Evolutionary conservation across 257 asterid genomes (phyloP).

Genomic region (Prunella vulgaris): DNA sequence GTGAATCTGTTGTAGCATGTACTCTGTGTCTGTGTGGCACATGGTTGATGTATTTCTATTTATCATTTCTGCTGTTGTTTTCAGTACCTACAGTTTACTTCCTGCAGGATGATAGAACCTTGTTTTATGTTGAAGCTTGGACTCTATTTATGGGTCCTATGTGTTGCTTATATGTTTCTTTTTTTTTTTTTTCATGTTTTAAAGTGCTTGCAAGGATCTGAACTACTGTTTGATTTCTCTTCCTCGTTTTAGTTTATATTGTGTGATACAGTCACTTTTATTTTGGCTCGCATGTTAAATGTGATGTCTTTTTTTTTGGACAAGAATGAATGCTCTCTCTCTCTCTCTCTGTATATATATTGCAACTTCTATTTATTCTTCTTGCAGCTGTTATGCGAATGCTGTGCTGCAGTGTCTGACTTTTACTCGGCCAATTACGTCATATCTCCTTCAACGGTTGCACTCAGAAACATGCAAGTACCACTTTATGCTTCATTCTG

Average conservation of each 20-base stretch:
- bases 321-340: neutral
- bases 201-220: neutral
- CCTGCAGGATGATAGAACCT: conserved; percentile 7
- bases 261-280: neutral
- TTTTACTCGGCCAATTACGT: conserved; percentile 51
- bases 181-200: neutral
- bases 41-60: neutral
- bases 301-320: neutral
- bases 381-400: conserved; percentile 66
- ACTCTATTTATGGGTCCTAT: neutral
- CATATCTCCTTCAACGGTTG: conserved; percentile 52
- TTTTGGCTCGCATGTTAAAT: neutral
- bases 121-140: conserved; percentile 1
- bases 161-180: neutral
- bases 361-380: conserved; percentile 11
- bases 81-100: neutral
- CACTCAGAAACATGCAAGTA: conserved; percentile 33
- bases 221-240: neutral
- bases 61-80: neutral
- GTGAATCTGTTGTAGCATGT: neutral
- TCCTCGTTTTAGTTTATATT: neutral
- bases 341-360: conserved; percentile 5
- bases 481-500: neutral
- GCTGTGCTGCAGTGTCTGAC: conserved; percentile 64
- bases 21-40: conserved; percentile 2